Conservation (phyloP, 768 basidiomycete genomes). For the Mycena metata region DNA sequence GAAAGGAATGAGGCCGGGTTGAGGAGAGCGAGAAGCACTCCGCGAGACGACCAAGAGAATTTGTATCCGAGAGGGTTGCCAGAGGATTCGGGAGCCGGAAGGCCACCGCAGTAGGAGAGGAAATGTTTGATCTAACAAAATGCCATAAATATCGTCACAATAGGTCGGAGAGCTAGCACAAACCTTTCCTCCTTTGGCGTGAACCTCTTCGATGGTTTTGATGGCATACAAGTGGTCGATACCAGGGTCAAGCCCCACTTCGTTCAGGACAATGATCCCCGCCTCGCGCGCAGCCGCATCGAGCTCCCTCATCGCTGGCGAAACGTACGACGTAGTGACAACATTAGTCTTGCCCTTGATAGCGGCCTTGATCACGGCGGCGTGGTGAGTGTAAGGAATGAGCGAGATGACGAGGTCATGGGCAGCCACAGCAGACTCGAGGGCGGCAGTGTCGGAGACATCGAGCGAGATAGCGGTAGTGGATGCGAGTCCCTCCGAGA, state of each 20-base stretch:
- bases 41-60: slow-evolving; percentile 98
- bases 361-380: slow-evolving; percentile 90
- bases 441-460: slow-evolving; percentile 75
- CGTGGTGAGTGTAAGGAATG: slow-evolving; percentile 95
- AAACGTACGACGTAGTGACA: slow-evolving; percentile 96
- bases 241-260: slow-evolving; percentile 97
- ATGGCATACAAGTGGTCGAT: slow-evolving; percentile 95
- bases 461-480: slow-evolving; percentile 86
- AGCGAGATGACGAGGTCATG: slow-evolving; percentile 96
- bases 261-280: slow-evolving; percentile 95
- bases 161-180: slow-evolving; percentile 22
- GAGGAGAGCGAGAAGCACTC: slow-evolving; percentile 93
- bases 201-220: slow-evolving; percentile 94
- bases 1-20: slow-evolving; percentile 89
- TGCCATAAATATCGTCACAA: background rate
- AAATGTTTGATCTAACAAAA: slow-evolving; percentile 83
- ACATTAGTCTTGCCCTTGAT: slow-evolving; percentile 92
- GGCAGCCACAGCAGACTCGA: slow-evolving; percentile 85
- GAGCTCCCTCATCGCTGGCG: slow-evolving; percentile 89
- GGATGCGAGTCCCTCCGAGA: slow-evolving; percentile 76
- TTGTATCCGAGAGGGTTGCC: slow-evolving; percentile 99
- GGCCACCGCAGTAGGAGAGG: slow-evolving; percentile 95
- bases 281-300: slow-evolving; percentile 86
- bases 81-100: slow-evolving; percentile 91
- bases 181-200: slow-evolving; percentile 95